phyloP scores from a whole-genome alignment of 2,329 filamentous ascomycete genomes.

The Paecilomyces variotii region DNA sequence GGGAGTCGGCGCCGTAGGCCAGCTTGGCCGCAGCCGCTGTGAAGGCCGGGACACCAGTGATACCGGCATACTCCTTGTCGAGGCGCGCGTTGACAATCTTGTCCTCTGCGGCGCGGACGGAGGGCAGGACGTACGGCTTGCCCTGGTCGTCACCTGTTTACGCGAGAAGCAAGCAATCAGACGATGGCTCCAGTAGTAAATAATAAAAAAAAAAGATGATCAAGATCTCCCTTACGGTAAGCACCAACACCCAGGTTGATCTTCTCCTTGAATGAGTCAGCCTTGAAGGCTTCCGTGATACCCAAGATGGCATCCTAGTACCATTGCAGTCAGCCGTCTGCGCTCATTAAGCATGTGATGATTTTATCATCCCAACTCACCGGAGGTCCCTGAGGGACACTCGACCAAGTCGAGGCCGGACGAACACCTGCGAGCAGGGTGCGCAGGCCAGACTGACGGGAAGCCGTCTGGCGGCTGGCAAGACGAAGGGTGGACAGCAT shows the following conservation, averaged over 20 bases:
- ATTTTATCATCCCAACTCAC: slow-evolving; percentile 47
- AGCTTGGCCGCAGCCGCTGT: slow-evolving; percentile 84
- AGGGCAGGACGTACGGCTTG: slow-evolving; percentile 96
- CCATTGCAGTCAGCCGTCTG: slow-evolving; percentile 5
- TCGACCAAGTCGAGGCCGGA: slow-evolving; percentile 77
- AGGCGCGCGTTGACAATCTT: slow-evolving; percentile 68
- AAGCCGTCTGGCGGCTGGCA: slow-evolving; percentile 33
- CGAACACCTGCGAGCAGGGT: slow-evolving; percentile 39
- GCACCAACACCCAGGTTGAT: slow-evolving; percentile 98
- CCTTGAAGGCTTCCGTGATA: slow-evolving; percentile 97
- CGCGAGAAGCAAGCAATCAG: not conserved
- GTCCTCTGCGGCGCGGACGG: slow-evolving; percentile 80
- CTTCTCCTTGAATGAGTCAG: slow-evolving; percentile 86
- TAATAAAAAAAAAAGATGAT: not conserved
- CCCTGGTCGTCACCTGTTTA: slow-evolving; percentile 69
- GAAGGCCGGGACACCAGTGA: slow-evolving; percentile 92
- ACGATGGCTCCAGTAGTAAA: not conserved
- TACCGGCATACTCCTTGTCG: slow-evolving; percentile 98
- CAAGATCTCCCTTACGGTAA: slow-evolving; percentile 57
- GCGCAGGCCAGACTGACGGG: slow-evolving; percentile 32
- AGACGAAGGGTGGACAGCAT: slow-evolving; percentile 43
- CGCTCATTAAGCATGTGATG: slow-evolving; percentile 13
- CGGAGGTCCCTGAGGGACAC: slow-evolving; percentile 87
- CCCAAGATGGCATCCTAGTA: slow-evolving; percentile 40
- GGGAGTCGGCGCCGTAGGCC: slow-evolving; percentile 76